Evolutionary conservation across 1,284 basidiomycete genomes (phyloP).

Genomic region (Pseudozyma tsukubaensis): DNA sequence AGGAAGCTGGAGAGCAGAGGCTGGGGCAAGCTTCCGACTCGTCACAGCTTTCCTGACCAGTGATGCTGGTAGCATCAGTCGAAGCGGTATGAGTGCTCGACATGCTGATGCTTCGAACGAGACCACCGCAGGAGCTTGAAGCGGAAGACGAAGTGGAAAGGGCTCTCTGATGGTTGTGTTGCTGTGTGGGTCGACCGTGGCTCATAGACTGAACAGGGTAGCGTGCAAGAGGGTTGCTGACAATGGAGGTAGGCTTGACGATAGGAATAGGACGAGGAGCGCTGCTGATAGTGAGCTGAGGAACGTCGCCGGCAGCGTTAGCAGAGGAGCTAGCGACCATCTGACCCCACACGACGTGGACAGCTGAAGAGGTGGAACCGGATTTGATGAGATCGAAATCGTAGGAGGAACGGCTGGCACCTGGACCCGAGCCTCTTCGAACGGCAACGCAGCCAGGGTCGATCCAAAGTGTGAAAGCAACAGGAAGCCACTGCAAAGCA

Average conservation of each 20-base stretch:
- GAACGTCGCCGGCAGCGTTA: too few relatives aligned
- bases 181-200: conserved; percentile 1
- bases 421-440: conserved; percentile 49
- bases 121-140: conserved; percentile 18
- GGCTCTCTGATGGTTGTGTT: conserved; percentile 16
- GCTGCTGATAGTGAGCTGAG: conserved; percentile 36
- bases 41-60: conserved; percentile 6
- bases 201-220: conserved; percentile 25
- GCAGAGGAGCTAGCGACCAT: conserved; percentile 21
- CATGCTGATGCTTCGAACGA: conserved; percentile 37
- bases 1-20: conserved; percentile 39
- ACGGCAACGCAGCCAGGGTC: conserved; percentile 62
- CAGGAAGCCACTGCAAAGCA: conserved; percentile 36
- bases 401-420: conserved; percentile 20
- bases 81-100: conserved; percentile 34
- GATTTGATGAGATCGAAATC: conserved; percentile 27
- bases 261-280: conserved; percentile 37
- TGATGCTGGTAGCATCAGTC: conserved; percentile 43
- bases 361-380: background rate
- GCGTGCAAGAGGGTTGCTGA: conserved; percentile 1
- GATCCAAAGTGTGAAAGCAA: conserved; percentile 57
- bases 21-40: conserved; percentile 40
- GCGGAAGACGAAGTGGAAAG: conserved; percentile 29
- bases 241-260: conserved; percentile 22
- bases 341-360: conserved; percentile 52